Evolutionary conservation across 2,329 filamentous ascomycete species (phyloP), one percentile per base, ranked within the genome.

Genomic region (Colletotrichum tropicicola): DNA sequence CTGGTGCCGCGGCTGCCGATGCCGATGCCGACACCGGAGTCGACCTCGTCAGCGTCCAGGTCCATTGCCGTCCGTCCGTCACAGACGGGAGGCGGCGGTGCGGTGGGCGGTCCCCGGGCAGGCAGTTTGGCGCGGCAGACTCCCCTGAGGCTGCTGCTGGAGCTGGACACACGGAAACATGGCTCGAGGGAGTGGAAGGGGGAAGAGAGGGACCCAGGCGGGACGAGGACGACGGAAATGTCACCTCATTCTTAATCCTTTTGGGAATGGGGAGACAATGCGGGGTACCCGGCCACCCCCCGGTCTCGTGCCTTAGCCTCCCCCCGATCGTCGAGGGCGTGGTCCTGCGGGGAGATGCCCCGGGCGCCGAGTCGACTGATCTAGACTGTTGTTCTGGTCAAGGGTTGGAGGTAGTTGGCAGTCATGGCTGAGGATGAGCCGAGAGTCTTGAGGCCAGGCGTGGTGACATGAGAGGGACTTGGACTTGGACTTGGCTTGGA

Each of bases 181-280:
- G 59, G 53, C 44, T 9, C 19, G 21, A 32, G 25, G 52, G 53
- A 47, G 28, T 37, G 28, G 28, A 25, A 27, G 28, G 43, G 32
- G 59, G 19, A 51, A 51, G 44, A 58, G 53, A 49, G 44, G 59
- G 45, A 58, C 21, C 53, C 27, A 51, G 43, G 32, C 53, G 53
- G 53, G 37, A 58, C 44, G 59, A 44, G 35, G 53, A 58, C 25
- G 59, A 62, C 59, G 59, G 59, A 62, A 52, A 62, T 62, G 59
- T 62, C 59, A 62, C 44, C 59, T 62, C 44, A 62, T 62, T 62
- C 59, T 62, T 62, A 62, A 62, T 62, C 59, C 59, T 52, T 62
- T 58, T 58, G 53, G 59, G 59, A 45, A 58, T 44, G 59, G 44
- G 17, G 28, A 62, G 44, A 58, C 59, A 51, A 62, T 62, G 59